phyloP scores from a whole-genome alignment of 192 early-diverging fungal species.

The Entrophospora sp. region DNA sequence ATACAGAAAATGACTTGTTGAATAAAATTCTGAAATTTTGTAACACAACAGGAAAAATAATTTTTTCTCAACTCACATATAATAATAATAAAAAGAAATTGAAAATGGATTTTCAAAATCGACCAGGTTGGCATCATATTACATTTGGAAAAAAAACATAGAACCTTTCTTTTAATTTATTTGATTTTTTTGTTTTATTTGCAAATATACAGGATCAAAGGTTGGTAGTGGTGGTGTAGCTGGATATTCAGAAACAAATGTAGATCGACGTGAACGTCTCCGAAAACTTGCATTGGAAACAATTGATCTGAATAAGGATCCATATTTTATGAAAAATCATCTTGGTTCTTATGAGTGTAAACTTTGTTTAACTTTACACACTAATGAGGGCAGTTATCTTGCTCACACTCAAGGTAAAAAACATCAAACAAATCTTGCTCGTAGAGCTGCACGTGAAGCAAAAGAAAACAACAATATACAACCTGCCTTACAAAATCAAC shows the following conservation, averaged over 20 bases:
- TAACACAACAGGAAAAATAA: background rate
- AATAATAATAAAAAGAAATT: no score
- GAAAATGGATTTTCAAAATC: constrained; percentile 11
- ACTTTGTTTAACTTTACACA: constrained; percentile 76
- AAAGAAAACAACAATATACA: constrained; percentile 48
- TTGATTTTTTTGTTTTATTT: background rate
- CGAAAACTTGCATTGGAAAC: constrained; percentile 92
- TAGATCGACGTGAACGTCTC: constrained; percentile 88
- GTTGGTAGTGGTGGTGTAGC: constrained; percentile 83
- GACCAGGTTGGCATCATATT: background rate
- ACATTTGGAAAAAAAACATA: background rate
- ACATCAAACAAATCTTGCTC: constrained; percentile 88
- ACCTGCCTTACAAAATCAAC: constrained; percentile 32
- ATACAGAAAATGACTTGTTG: no score
- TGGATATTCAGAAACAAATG: constrained; percentile 74
- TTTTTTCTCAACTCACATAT: background rate
- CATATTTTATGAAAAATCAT: constrained; percentile 96
- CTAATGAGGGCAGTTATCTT: constrained; percentile 90
- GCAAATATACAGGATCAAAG: constrained; percentile 79
- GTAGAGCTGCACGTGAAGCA: constrained; percentile 82
- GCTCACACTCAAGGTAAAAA: constrained; percentile 98
- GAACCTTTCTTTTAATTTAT: background rate
- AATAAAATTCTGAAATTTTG: no score
- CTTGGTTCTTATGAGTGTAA: constrained; percentile 75
- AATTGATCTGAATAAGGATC: constrained; percentile 85